Evolutionary conservation across 352 stramenopile species (phyloP).

Genomic region (Phytophthora sp.): DNA sequence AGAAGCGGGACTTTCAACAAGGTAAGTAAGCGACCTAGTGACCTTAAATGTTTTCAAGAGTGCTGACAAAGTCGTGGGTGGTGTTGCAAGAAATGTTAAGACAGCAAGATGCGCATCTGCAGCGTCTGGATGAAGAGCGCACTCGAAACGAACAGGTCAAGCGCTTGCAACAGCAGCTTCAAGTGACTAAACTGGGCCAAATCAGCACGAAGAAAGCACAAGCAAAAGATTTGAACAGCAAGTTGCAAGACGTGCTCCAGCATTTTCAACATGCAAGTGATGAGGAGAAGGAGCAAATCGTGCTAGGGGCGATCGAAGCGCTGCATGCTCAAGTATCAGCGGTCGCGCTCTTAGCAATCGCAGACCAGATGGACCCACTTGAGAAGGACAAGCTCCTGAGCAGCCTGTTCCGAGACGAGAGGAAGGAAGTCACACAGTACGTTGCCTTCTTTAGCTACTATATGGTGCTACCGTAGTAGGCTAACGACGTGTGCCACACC

Average conservation of each 20-base stretch:
- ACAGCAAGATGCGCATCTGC: slow-evolving; percentile 39
- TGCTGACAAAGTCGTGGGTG: slow-evolving; percentile 8
- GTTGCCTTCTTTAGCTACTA: slow-evolving; percentile 6
- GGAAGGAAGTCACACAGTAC: slow-evolving; percentile 59
- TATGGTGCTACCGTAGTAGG: background rate
- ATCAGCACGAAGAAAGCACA: slow-evolving; percentile 56
- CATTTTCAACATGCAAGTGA: slow-evolving; percentile 69
- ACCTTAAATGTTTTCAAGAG: background rate
- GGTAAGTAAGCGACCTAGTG: no score
- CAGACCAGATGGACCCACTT: slow-evolving; percentile 54
- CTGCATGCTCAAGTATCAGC: slow-evolving; percentile 59
- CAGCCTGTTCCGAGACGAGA: slow-evolving; percentile 60
- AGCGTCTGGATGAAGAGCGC: slow-evolving; percentile 45
- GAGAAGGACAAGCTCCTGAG: slow-evolving; percentile 69
- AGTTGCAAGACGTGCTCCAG: slow-evolving; percentile 55
- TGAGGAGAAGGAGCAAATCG: slow-evolving; percentile 59
- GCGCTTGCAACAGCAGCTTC: slow-evolving; percentile 55
- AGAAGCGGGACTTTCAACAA: slow-evolving; percentile 55
- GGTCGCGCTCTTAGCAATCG: slow-evolving; percentile 49
- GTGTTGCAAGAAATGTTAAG: slow-evolving; percentile 44
- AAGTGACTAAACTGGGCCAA: slow-evolving; percentile 57
- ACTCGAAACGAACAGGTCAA: slow-evolving; percentile 45
- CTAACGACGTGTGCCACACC: slow-evolving; percentile 8
- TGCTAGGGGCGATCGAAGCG: slow-evolving; percentile 53
- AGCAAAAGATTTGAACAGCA: slow-evolving; percentile 54